Evolutionary conservation across 495 filamentous ascomycete genomes (phyloP).

Genomic region (Neurospora sp.): DNA sequence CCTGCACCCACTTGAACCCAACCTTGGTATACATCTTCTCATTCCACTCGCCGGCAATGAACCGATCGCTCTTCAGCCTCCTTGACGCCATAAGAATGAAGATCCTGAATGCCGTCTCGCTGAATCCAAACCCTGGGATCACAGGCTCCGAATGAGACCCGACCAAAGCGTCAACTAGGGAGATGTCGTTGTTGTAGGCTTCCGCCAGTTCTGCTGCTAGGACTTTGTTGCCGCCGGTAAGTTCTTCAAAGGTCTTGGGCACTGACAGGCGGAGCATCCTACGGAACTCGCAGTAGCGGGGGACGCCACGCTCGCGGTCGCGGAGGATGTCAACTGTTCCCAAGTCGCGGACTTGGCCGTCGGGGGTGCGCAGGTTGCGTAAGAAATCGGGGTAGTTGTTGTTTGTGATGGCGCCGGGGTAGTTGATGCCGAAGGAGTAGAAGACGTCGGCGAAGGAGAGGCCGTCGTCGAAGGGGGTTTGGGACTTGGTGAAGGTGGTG

Average conservation of each 20-base stretch:
- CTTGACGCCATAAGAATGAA: constrained; percentile 31
- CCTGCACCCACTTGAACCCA: constrained; percentile 32
- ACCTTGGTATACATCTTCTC: constrained; percentile 27
- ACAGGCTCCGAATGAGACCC: constrained; percentile 28
- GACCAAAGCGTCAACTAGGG: constrained; percentile 29
- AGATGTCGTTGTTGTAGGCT: constrained; percentile 25
- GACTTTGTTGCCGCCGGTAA: constrained; percentile 24
- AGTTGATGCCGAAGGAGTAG: constrained; percentile 38
- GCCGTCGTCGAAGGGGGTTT: constrained; percentile 16
- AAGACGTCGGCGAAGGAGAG: constrained; percentile 30
- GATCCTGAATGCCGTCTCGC: constrained; percentile 30
- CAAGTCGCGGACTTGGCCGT: constrained; percentile 25
- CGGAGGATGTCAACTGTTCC: constrained; percentile 35
- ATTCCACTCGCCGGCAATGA: constrained; percentile 26
- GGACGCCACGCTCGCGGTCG: constrained; percentile 37
- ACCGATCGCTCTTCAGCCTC: constrained; percentile 33
- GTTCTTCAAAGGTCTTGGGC: constrained; percentile 20
- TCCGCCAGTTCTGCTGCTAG: constrained; percentile 21
- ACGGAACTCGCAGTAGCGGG: constrained; percentile 36
- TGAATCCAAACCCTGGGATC: constrained; percentile 34
- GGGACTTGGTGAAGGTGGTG: constrained; percentile 24
- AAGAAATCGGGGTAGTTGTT: constrained; percentile 33
- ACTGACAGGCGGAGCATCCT: constrained; percentile 27
- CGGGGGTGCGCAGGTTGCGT: constrained; percentile 23
- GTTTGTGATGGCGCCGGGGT: constrained; percentile 34